Evolutionary conservation across 768 basidiomycete species (phyloP), one percentile per base, ranked within the genome.

Genomic region (Floccularia luteovirens): DNA sequence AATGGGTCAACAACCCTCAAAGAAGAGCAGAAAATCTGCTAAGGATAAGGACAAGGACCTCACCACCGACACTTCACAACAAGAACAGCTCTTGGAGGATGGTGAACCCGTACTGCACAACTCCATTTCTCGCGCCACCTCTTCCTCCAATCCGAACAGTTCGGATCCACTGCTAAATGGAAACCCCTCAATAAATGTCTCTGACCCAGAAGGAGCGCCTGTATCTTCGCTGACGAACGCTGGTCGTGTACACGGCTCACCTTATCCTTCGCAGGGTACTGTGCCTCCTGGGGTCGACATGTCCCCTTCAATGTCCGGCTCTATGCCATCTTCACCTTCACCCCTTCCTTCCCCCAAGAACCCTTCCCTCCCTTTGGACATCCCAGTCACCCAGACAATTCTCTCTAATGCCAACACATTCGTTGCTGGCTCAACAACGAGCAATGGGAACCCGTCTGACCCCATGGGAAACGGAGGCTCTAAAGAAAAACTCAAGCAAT

Each of bases 1-100:
- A 44, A 87, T 88, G 83, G 86, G 87, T 65, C 86, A 88, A 60
- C 82, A 84, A 65, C 76, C 79, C 54, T 89, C 85, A 49, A 88
- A 83, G 72, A 87, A 82, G 73, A 63, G 74, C 50, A 83, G 76
- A 72, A 85, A 82, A 64, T 61, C 64, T 39, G 61, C 64, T 43
- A 86, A 79, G 62, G 86, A 87, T 59, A 78, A 77, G 62, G 81
- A 79, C 50, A 74, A 67, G 55, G 74, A 81, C 36, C 52, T 48
- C 31, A 50, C 60, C 33, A 49, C 58, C 25, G 70, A 75, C 45
- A 71, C 72, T 36, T 41, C 52, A 45, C n/a, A n/a, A n/a, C 50
- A 47, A 39, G 67, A 65, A 44, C 56, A 55, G 35, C 55, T 57
- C 5, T 58, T 67, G 12, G 70, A 73, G 35, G 32, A 34, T 19